Percentiles rank a stretch among this genome's conserved stretches.
Conservation (phyloP, 2,329 filamentous ascomycete genomes). For the Aspergillus amoenus region DNA sequence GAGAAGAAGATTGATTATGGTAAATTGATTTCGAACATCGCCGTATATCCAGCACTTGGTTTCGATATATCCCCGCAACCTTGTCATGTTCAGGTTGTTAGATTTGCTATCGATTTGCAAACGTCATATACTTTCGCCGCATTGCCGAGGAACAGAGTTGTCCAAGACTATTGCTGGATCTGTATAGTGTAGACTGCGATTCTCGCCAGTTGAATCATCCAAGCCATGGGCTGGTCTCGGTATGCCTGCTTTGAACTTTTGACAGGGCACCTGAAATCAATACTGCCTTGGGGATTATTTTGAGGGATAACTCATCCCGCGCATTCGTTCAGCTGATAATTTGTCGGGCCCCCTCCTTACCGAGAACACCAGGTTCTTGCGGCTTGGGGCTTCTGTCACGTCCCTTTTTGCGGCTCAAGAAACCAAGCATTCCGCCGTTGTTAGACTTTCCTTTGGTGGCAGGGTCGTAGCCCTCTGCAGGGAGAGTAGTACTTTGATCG, state of each 20-base stretch:
- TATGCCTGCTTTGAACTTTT: not conserved
- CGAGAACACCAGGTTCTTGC: slow-evolving; percentile 86
- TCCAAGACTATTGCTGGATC: not conserved
- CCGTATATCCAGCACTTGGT: not conserved
- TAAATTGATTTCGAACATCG: not conserved
- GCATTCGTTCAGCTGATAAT: slow-evolving; percentile 60
- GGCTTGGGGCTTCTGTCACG: slow-evolving; percentile 90
- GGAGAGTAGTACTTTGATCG: slow-evolving; percentile 74
- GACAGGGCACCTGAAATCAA: not conserved
- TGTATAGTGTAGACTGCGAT: no score
- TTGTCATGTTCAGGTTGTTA: not conserved
- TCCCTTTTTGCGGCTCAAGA: slow-evolving; percentile 85
- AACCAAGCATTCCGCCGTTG: slow-evolving; percentile 80
- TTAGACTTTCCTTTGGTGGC: slow-evolving; percentile 47
- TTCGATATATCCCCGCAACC: not conserved
- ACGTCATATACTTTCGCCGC: not conserved
- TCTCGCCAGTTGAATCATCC: not conserved
- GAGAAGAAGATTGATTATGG: slow-evolving; percentile 5
- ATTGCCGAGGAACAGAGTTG: not conserved
- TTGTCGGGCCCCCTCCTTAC: slow-evolving; percentile 88
- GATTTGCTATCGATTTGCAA: not conserved
- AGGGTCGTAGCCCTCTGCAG: slow-evolving; percentile 59
- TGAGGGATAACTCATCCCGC: not conserved
- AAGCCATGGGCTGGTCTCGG: not conserved
- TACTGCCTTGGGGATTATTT: no score